Evolutionary conservation across 1,284 basidiomycete genomes (phyloP), one percentile per base, ranked within the genome.

Genomic region (Jaminaea rosea): DNA sequence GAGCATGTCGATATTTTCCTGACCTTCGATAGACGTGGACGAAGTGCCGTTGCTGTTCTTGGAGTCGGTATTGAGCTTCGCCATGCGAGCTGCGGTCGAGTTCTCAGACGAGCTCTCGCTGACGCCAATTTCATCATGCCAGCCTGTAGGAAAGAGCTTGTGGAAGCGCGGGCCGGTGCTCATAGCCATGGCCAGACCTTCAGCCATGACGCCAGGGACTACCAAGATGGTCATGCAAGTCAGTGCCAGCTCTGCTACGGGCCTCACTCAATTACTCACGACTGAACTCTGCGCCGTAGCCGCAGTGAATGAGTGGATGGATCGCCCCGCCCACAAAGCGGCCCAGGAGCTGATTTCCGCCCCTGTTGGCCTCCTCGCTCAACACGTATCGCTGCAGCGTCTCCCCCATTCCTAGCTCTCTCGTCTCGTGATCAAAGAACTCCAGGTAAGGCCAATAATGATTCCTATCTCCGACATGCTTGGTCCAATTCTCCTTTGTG

Each of bases 271-370:
- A n/a, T n/a, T n/a, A n/a, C n/a, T n/a, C 39, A 2, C 69, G 15
- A 0, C 53, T 50, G 26, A 72, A 63, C 47, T 75, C 74, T 47
- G 70, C 44, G 6, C 69, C 74, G 44, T 73, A 65, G 1, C 73
- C 72, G 26, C 70, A 58, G 44, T 75, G 70, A 39, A 75, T 75
- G 27, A 72, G 32, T 1, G 63, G 61, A 50, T 75, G 73, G n/a
- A 75, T 41, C 3, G 67, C 73, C 4, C 72, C 73, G 1, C 63
- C 66, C 3, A 73, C 60, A n/a, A 66, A 63, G 3, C 68, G 47
- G 24, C 21, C 42, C 1, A 64, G 26, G 55, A 57, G 56, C 37
- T 46, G 5, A 10, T 28, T 31, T 1, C 44, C 49, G 0, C 17
- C 47, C 11, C 37, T 13, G 19, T 59, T 59, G 2, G 62, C 60